Percentiles rank a stretch among this genome's conserved stretches.
Conservation (phyloP, 2,329 filamentous ascomycete species). For the Ascochyta rabiei region DNA sequence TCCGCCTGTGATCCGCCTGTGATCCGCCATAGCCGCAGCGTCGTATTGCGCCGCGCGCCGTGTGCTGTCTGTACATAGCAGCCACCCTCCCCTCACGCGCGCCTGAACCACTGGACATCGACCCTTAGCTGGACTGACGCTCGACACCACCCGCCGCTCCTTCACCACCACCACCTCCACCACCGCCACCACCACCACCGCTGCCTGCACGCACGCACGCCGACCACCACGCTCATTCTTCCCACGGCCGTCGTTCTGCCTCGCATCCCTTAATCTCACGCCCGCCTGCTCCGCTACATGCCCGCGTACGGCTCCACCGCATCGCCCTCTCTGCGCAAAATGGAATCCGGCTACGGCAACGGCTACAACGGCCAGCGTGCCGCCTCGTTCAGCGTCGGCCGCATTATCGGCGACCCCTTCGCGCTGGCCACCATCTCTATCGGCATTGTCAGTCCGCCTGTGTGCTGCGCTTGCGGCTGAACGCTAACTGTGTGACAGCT, state of each 20-base stretch:
- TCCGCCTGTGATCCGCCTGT: not conserved
- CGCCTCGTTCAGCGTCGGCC: conserved; percentile 73
- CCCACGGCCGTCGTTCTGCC: conserved; percentile 23
- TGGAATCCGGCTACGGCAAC: conserved; percentile 69
- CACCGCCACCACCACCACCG: conserved; percentile 6
- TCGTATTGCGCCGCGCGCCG: not conserved
- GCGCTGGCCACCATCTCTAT: conserved; percentile 94
- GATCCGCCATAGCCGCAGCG: not conserved
- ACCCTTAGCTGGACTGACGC: conserved; percentile 13
- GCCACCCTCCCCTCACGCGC: conserved; percentile 2
- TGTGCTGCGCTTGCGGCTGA: conserved; percentile 17
- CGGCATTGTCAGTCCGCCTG: conserved; percentile 70
- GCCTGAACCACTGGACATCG: conserved; percentile 11
- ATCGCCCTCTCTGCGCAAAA: conserved; percentile 79
- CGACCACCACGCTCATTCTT: conserved; percentile 20
- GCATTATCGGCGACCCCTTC: conserved; percentile 95
- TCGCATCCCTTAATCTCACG: conserved; percentile 4
- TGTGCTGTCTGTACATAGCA: conserved; percentile 3
- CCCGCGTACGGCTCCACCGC: conserved; percentile 74
- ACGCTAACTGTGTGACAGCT: conserved; percentile 63
- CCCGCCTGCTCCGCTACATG: conserved; percentile 67
- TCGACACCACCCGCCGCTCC: conserved; percentile 9
- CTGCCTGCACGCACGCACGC: too few species aligned
- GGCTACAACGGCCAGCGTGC: conserved; percentile 42
- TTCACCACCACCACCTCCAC: conserved; percentile 4